Base-by-base conservation (phyloP, 352 stramenopile genomes). In the Thraustotheca clavata region DNA sequence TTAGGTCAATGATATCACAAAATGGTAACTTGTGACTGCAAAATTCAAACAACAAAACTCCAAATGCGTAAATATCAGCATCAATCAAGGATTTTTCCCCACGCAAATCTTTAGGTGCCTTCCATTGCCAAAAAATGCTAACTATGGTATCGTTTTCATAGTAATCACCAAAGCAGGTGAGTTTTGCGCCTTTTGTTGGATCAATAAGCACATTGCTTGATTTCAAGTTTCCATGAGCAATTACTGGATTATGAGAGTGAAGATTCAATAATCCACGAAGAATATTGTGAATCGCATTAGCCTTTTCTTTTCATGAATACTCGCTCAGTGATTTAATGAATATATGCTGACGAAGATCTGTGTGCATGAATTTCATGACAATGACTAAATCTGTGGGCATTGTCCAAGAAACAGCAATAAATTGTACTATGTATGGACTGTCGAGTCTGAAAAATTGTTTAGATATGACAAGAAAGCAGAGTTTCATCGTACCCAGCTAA, bases 341-440 rank as follows among this genome's bases (percentile, higher is more conserved):
- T 11, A 94, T 67, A 59, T 91, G 68, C 63, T 77, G 87, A 49
- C 80, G 80, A 59, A 94, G 74, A 61, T 92, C 85, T 31, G 80
- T 80, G 59, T 91, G 79, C 80, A 91, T 92, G 69, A 89, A 92
- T 73, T 94, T 83, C n/a, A 82, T 88, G 47, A 94, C 81, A 32
- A 72, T 73, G 52, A 84, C 74, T 35, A 89, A 79, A n/a, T 61
- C 52, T n/a, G 52, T 34, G 31, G 49, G 52, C 11, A 14, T 20
- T 12, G 20, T 20, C 52, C 52, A 61, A 24, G 35, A 34, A 18
- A 38, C 52, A 16, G 35, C 52, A 14, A 61, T 38, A 5, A 61
- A n/a, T 16, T 24, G 20, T 14, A 61, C 52, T 27, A 61, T 61
- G 29, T 46, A 47, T 7, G 52, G 52, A 20, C 35, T 49, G 5